Percentiles rank a stretch among this genome's conserved stretches.
Conservation (phyloP, 768 basidiomycete species). For the Leccinellum rugosiceps region DNA sequence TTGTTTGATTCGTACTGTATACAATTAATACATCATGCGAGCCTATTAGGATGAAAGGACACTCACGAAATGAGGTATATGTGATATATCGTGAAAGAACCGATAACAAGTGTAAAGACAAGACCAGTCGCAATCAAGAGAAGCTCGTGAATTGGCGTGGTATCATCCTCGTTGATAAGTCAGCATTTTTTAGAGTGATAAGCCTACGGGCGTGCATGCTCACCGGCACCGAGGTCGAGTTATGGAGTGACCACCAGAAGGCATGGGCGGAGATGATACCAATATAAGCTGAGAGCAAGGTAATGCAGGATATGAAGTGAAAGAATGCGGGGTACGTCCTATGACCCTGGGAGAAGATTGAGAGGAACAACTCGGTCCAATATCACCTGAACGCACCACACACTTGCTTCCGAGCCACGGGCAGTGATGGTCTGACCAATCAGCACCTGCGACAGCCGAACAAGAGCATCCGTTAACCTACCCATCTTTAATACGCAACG, state of each 20-base stretch:
- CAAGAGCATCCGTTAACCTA: conserved; percentile 31
- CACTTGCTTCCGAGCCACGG: conserved; percentile 79
- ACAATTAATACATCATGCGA: background rate
- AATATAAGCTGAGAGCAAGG: conserved; percentile 61
- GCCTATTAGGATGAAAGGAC: background rate
- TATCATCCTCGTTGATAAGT: conserved; percentile 46
- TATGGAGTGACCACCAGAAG: conserved; percentile 62
- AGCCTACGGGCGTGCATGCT: conserved; percentile 23
- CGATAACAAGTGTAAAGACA: conserved; percentile 62
- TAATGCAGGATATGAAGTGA: conserved; percentile 67
- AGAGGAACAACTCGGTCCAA: background rate
- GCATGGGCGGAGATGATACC: conserved; percentile 49
- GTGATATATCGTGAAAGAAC: conserved; percentile 75
- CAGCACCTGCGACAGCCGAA: conserved; percentile 1
- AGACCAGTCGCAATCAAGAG: conserved; percentile 57
- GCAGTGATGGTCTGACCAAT: conserved; percentile 73
- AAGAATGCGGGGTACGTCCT: conserved; percentile 82
- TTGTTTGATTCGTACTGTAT: conserved; percentile 80
- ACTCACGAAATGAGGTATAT: conserved; percentile 72
- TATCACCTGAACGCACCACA: conserved; percentile 47
- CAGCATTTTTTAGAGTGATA: background rate
- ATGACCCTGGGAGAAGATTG: conserved; percentile 53
- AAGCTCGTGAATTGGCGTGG: conserved; percentile 69
- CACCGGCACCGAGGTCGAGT: conserved; percentile 57
- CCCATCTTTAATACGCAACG: conserved; percentile 86